Conservation (phyloP, 305 asterid genomes). For the Ilex paraguariensis region DNA sequence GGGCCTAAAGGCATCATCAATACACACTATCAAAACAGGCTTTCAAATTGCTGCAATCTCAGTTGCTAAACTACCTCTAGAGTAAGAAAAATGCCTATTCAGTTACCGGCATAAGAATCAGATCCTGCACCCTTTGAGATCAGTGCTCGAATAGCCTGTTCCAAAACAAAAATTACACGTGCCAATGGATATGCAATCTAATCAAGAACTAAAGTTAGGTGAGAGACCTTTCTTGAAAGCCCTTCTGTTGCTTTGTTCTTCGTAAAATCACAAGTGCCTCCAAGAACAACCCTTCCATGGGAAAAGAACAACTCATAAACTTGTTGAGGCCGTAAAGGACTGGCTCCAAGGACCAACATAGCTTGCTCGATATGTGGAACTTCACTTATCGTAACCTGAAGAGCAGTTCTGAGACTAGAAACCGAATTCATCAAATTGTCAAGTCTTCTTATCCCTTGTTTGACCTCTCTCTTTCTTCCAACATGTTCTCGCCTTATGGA, state of each 20-base stretch:
- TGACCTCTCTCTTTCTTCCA: slow-evolving; percentile 80
- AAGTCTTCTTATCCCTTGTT: slow-evolving; percentile 65
- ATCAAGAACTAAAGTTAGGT: background rate
- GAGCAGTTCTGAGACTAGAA: slow-evolving; percentile 50
- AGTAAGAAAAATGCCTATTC: slow-evolving; percentile 1
- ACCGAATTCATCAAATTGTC: slow-evolving; percentile 66
- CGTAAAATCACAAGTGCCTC: slow-evolving; percentile 30
- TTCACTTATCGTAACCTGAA: slow-evolving; percentile 59
- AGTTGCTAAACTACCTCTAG: slow-evolving; percentile 6
- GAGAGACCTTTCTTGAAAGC: slow-evolving; percentile 68
- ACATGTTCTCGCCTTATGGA: slow-evolving; percentile 56
- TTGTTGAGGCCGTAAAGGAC: slow-evolving; percentile 80
- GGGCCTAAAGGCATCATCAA: slow-evolving; percentile 46
- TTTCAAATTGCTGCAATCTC: slow-evolving; percentile 13
- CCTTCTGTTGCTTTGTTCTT: slow-evolving; percentile 57
- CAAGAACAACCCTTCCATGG: slow-evolving; percentile 29
- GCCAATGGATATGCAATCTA: slow-evolving; percentile 3
- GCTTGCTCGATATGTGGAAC: slow-evolving; percentile 51
- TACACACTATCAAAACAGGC: slow-evolving; percentile 6
- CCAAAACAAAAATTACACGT: background rate
- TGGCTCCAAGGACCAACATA: slow-evolving; percentile 74
- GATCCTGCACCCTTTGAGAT: slow-evolving; percentile 89
- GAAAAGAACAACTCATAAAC: slow-evolving; percentile 69
- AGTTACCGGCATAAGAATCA: slow-evolving; percentile 57
- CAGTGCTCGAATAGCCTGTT: slow-evolving; percentile 76